phyloP scores from a whole-genome alignment of 805 yeast species.

The Candida piceae region DNA sequence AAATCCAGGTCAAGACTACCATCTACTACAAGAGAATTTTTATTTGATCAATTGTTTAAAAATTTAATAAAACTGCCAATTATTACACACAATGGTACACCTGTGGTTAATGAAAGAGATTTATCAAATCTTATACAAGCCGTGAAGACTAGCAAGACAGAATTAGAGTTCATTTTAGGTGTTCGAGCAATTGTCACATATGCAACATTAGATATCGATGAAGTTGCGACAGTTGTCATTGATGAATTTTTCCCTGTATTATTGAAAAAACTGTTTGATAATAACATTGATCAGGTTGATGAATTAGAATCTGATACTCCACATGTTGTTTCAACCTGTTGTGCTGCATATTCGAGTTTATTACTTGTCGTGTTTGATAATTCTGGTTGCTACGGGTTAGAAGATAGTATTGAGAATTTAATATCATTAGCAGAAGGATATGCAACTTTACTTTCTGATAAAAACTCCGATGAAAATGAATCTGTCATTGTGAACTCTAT shows the following conservation, averaged over 20 bases:
- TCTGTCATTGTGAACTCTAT: slow-evolving; percentile 40
- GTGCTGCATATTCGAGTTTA: slow-evolving; percentile 27
- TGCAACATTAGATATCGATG: slow-evolving; percentile 46
- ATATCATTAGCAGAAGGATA: slow-evolving; percentile 39
- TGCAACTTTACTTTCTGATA: slow-evolving; percentile 27
- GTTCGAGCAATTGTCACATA: slow-evolving; percentile 40
- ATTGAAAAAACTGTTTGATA: slow-evolving; percentile 12
- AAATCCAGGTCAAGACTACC: slow-evolving; percentile 41
- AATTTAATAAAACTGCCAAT: slow-evolving; percentile 39
- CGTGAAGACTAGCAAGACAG: slow-evolving; percentile 22
- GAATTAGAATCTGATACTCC: slow-evolving; percentile 7
- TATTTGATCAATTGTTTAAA: slow-evolving; percentile 46
- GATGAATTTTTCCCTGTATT: slow-evolving; percentile 27
- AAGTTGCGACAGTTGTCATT: slow-evolving; percentile 35
- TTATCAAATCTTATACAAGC: slow-evolving; percentile 33
- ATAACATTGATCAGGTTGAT: slow-evolving; percentile 3
- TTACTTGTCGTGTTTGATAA: slow-evolving; percentile 42
- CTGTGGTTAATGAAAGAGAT: slow-evolving; percentile 33
- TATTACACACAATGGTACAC: slow-evolving; percentile 9
- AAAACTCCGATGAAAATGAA: slow-evolving; percentile 36
- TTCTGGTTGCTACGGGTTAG: slow-evolving; percentile 45
- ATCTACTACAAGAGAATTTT: slow-evolving; percentile 41
- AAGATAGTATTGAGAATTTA: slow-evolving; percentile 38
- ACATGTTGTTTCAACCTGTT: slow-evolving; percentile 14
- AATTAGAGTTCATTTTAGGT: slow-evolving; percentile 34